phyloP scores from a whole-genome alignment of 768 basidiomycete species.

The Mycena vitilis region DNA sequence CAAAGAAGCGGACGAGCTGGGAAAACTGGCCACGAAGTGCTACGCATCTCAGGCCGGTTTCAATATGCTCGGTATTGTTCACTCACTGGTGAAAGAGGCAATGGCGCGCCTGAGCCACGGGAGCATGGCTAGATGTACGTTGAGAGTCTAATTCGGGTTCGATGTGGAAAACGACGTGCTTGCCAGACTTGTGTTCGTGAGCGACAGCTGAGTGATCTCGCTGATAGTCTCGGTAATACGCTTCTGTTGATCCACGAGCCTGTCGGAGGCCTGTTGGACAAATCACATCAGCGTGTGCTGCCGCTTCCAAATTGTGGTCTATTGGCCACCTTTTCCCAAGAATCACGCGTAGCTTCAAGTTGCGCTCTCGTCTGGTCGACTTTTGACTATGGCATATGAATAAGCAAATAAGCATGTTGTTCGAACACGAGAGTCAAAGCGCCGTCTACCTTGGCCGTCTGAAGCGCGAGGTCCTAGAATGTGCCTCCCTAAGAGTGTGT shows the following conservation, averaged over 20 bases:
- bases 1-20: conserved; percentile 10
- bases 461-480: conserved; percentile 2
- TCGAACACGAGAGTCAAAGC: not conserved
- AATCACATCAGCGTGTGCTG: too few relatives aligned
- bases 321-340: not conserved
- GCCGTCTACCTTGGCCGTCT: not conserved
- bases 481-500: not conserved
- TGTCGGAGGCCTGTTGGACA: not conserved
- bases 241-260: not conserved
- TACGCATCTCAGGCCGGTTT: not conserved
- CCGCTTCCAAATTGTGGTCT: too few relatives aligned
- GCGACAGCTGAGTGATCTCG: not conserved
- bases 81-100: conserved; percentile 3
- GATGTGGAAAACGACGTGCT: too few relatives aligned
- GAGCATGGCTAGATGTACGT: not conserved
- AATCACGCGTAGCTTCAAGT: not conserved
- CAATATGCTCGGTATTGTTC: not conserved
- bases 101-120: not conserved
- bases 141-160: too few relatives aligned
- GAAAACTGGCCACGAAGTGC: conserved; percentile 8
- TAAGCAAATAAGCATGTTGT: too few relatives aligned
- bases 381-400: not conserved
- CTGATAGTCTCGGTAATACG: not conserved
- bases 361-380: conserved; percentile 3
- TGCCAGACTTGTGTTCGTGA: not conserved